Evolutionary conservation across 352 stramenopile genomes (phyloP), one percentile per base, ranked within the genome.

Genomic region (Ophiocytium majus): DNA sequence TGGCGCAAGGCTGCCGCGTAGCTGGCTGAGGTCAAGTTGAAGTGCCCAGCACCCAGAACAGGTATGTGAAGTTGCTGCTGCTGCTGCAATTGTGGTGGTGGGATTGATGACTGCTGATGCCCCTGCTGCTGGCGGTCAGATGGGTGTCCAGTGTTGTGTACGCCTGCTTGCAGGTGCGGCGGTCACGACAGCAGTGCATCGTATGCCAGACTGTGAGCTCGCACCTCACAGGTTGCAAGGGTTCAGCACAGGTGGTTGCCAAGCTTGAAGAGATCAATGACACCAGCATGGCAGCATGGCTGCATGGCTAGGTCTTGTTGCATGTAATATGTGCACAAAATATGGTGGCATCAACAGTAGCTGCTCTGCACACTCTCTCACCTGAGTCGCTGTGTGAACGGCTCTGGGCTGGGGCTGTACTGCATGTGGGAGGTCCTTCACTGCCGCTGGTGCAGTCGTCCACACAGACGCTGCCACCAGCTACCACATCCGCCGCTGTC

Each of bases 11-110:
- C 79, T n/a, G 50, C 49, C 0, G 63, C 36, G 57, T 79, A 86
- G 36, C 82, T 86, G 23, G 14, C 35, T 10, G 75, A 76, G n/a
- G 82, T 86, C 17, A 86, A 63, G 57, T 86, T 86, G 31, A 86
- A 9, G 82, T 86, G 63, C 1, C 82, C 76, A 9, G 57, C 82
- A 33, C 76, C 64, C 10, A 86, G 75, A 78, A 86, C 64, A 5
- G 82, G 82, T 23, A 79, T 10, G 37, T n/a, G n/a, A n/a, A n/a
- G 43, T 57, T 57, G 5, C 43, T 14, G 43, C 43, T 14, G 43
- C 43, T 57, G 43, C 43, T 14, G 43, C 43, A 57, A 57, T 5
- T 57, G 14, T 14, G 5, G 43, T 14, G 43, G 43, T 57, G 43
- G 14, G 43, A 14, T 57, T 57, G 43, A 57, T 57, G 43, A 57